phyloP scores from a whole-genome alignment of 257 asterid species.

The Rubia yunnanensis region DNA sequence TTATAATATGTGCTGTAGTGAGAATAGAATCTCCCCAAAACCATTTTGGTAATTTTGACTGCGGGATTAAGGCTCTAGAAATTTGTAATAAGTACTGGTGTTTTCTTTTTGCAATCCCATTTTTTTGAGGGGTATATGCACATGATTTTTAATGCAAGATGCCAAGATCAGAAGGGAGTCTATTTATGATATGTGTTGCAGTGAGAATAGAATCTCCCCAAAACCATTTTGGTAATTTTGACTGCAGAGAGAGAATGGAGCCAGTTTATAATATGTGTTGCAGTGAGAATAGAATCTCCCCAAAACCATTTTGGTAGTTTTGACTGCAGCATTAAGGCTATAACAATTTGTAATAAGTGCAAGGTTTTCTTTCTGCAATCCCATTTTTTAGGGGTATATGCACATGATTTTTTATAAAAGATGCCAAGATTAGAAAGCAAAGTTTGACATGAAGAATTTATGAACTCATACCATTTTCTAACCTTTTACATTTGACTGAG shows the following conservation, averaged over 20 bases:
- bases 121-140: background rate
- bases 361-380: too few species aligned
- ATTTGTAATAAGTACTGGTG: background rate
- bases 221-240: too few species aligned
- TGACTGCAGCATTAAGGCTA: too few species aligned
- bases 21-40: background rate
- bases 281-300: too few species aligned
- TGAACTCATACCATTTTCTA: background rate
- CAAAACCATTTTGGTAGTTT: too few species aligned
- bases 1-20: background rate
- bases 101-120: background rate
- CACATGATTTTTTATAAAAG: background rate
- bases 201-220: too few species aligned
- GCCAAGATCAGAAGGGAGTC: background rate
- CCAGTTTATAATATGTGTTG: too few species aligned
- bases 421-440: background rate
- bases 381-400: background rate
- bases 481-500: background rate
- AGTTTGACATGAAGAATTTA: background rate
- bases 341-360: too few species aligned
- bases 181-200: too few species aligned
- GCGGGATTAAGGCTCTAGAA: background rate
- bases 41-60: background rate
- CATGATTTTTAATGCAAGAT: background rate
- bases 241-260: too few species aligned